A percentile compares a stretch with the other conserved stretches of the same genome.
Conservation (phyloP, 257 asterid species). For the Nicotiana tomentosiformis region DNA sequence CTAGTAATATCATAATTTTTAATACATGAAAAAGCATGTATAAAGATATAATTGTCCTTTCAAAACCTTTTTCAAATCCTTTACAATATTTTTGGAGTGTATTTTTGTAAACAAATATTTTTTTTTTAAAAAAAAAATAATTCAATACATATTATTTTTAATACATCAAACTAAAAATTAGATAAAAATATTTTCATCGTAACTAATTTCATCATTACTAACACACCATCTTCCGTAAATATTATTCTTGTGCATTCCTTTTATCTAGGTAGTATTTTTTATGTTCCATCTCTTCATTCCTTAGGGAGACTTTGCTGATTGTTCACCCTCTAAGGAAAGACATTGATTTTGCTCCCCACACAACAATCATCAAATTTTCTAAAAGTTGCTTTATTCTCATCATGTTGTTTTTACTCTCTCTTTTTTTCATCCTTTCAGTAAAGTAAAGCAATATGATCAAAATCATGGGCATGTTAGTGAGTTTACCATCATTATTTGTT, state of each 20-base stretch:
- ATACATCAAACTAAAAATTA: too few relatives aligned
- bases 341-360: constrained; percentile 24
- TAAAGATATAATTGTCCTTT: too few relatives aligned
- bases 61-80: too few relatives aligned
- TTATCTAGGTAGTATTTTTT: neutral
- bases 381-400: neutral
- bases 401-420: neutral
- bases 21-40: too few relatives aligned
- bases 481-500: constrained; percentile 18
- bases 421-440: constrained; percentile 10
- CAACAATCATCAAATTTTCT: neutral
- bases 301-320: neutral
- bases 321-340: neutral
- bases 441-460: neutral
- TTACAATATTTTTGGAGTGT: too few relatives aligned
- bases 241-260: neutral
- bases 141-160: too few relatives aligned
- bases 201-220: too few relatives aligned
- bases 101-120: too few relatives aligned
- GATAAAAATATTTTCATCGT: too few relatives aligned
- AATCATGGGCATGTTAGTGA: constrained; percentile 24
- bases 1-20: too few relatives aligned
- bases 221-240: too few relatives aligned
- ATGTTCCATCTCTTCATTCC: neutral
- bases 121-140: too few relatives aligned